Percentiles rank a stretch among this genome's conserved stretches.
Conservation (phyloP, 306 rosid genomes). For the Herpetospermum pedunculosum region DNA sequence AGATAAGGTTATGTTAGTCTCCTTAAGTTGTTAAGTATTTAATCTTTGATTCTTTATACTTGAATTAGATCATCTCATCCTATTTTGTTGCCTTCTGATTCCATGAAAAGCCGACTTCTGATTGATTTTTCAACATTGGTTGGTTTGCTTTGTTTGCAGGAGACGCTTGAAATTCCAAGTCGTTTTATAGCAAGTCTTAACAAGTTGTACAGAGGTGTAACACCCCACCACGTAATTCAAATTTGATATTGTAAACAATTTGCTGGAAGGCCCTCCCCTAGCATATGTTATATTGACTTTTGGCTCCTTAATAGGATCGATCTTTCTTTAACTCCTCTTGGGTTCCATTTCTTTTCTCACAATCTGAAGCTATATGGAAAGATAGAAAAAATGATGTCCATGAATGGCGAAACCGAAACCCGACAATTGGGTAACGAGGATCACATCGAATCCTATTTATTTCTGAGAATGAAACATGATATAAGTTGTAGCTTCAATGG, state of each 20-base stretch:
- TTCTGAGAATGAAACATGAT: background rate
- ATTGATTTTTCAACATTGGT: background rate
- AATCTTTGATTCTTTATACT: too few species aligned
- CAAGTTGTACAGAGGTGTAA: conserved; percentile 60
- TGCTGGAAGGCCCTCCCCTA: background rate
- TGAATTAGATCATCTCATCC: background rate
- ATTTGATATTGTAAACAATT: conserved; percentile 9
- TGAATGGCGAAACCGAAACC: background rate
- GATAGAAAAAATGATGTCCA: background rate
- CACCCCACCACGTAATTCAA: conserved; percentile 18
- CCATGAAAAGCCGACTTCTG: background rate
- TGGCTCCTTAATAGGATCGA: background rate
- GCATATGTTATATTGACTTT: conserved; percentile 4
- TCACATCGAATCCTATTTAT: background rate
- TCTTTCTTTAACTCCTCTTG: background rate
- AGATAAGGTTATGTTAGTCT: too few species aligned
- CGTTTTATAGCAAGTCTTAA: conserved; percentile 21
- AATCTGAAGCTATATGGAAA: background rate
- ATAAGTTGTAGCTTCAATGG: background rate
- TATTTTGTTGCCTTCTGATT: background rate
- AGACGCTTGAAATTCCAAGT: conserved; percentile 23
- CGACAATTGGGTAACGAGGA: background rate
- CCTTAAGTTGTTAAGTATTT: too few species aligned
- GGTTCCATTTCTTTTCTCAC: background rate
- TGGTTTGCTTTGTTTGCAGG: conserved; percentile 47